Base-by-base conservation (phyloP, 2,329 filamentous ascomycete genomes). In the Arthrobotrys entomopaga region DNA sequence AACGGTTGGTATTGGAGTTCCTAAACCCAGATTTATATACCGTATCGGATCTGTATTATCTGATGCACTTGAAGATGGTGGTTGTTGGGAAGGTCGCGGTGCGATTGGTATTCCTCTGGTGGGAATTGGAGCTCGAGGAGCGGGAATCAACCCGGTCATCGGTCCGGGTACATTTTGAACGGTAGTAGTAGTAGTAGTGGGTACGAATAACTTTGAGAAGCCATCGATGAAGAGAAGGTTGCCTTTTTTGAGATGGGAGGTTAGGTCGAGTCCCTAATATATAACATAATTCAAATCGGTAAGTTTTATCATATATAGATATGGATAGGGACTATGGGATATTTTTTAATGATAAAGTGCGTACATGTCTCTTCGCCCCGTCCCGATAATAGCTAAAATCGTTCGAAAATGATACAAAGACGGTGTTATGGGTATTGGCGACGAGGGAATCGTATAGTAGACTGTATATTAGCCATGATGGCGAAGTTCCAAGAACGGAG, bases 371-470 rank as follows among this genome's bases (percentile, higher is more conserved):
- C 61, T 87, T 86, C 1, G 86, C 86, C 57, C 91, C 89, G 2
- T 89, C 87, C 76, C 84, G 88, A 92, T 93, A 97, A 80, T 96
- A 96, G 0, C 86, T 83, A 76, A 86, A 87, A 78, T 94, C 90
- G 73, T 91, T 86, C 82, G 96, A 83, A 82, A 95, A 97, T 82
- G 91, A 96, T 69, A 95, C 88, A 2, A 97, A 84, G 2, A 97
- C 84, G 0, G 97, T 86, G 57, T 83, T 85, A 7, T 26, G 24
- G 24, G 81, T 82, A 49, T 82, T 82, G 15, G 43, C 24, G 7
- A 53, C 58, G 22, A 76, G 46, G 20, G 49, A 65, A 56, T 77
- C 77, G 43, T 67, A 76, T 38, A 78, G 78, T 76, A 79, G 79
- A 2, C 77, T 79, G 78, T 82, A 81, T 20, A 88, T 81, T 29